Percentiles rank a stretch among this genome's conserved stretches.
Conservation (phyloP, 2,329 filamentous ascomycete genomes). For the Elsinoe necatrix region DNA sequence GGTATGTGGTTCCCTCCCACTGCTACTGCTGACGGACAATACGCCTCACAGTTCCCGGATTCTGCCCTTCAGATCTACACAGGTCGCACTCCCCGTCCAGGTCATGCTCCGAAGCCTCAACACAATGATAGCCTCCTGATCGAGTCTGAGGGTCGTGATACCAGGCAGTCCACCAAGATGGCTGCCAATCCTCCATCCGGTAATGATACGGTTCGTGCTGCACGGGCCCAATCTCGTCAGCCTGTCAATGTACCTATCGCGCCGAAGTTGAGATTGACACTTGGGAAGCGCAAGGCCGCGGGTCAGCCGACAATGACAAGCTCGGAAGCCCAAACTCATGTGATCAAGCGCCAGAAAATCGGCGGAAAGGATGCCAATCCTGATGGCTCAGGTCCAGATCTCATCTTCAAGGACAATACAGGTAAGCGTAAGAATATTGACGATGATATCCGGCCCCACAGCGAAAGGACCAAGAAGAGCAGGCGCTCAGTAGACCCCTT, state of each 20-base stretch:
- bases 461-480: neutral
- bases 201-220: neutral
- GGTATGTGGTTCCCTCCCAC: conserved; percentile 1
- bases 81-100: neutral
- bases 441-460: neutral
- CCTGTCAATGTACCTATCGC: neutral
- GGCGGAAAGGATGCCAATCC: neutral
- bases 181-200: neutral
- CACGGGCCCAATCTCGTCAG: neutral
- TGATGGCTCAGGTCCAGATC: neutral
- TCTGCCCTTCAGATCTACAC: neutral
- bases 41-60: neutral
- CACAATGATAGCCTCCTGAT: neutral
- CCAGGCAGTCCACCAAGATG: neutral
- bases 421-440: neutral
- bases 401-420: neutral
- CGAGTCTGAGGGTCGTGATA: neutral
- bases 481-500: neutral
- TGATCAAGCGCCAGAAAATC: neutral
- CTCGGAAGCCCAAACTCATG: too few species aligned
- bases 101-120: neutral
- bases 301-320: neutral
- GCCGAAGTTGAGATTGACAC: neutral
- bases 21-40: neutral
- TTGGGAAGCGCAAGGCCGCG: neutral